Percentiles rank a stretch among this genome's conserved stretches.
phyloP scores from a whole-genome alignment of 2,329 filamentous ascomycete genomes.

The Lecanicillium sp. region DNA sequence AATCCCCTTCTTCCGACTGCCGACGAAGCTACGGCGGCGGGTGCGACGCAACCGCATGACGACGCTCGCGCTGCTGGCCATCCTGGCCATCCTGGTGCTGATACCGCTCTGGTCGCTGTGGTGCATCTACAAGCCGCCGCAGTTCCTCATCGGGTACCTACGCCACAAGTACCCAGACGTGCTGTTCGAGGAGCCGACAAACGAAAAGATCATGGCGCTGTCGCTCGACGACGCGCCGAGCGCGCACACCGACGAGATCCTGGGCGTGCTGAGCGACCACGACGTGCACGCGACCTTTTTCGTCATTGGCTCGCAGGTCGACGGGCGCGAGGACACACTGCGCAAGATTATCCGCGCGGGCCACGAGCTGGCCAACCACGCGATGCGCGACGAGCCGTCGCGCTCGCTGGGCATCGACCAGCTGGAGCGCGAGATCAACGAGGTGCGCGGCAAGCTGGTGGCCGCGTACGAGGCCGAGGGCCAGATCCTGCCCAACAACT shows the following conservation, averaged over 20 bases:
- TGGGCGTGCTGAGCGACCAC: slow-evolving; percentile 57
- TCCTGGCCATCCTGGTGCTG: slow-evolving; percentile 26
- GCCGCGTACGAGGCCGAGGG: slow-evolving; percentile 44
- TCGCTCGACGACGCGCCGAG: slow-evolving; percentile 86
- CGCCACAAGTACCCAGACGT: slow-evolving; percentile 68
- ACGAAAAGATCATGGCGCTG: slow-evolving; percentile 63
- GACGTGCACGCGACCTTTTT: slow-evolving; percentile 78
- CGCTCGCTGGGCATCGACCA: slow-evolving; percentile 49
- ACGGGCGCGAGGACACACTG: slow-evolving; percentile 42
- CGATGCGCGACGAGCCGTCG: slow-evolving; percentile 78
- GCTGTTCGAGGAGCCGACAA: slow-evolving; percentile 58
- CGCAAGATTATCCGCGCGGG: slow-evolving; percentile 50
- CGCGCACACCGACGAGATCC: slow-evolving; percentile 60
- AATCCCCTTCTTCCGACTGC: slow-evolving; percentile 44
- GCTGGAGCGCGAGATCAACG: slow-evolving; percentile 54
- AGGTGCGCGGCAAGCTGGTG: slow-evolving; percentile 55
- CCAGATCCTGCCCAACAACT: slow-evolving; percentile 45
- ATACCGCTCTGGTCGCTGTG: slow-evolving; percentile 46
- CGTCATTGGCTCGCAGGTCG: slow-evolving; percentile 72
- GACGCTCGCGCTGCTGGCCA: slow-evolving; percentile 37
- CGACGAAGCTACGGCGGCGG: slow-evolving; percentile 48
- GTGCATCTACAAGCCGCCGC: slow-evolving; percentile 73
- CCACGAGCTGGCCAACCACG: slow-evolving; percentile 78
- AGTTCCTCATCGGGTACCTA: slow-evolving; percentile 62
- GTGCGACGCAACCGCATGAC: slow-evolving; percentile 52